These are phyloP conservation scores for Sisymbrium altissimum DNA, from an alignment of 345 rosid genomes.

Conservation along the genomic window DNA sequence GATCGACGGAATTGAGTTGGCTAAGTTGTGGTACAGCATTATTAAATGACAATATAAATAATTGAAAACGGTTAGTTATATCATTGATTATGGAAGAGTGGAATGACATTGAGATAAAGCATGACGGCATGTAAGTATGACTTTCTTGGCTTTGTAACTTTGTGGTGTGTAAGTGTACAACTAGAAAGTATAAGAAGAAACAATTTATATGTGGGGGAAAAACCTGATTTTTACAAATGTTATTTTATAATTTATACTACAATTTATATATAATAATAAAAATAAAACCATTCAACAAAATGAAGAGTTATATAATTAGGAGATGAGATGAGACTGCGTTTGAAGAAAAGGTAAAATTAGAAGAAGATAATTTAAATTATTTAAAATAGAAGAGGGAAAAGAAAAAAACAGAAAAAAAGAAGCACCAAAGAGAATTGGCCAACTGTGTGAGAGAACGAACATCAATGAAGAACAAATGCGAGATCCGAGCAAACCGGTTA, in stretches of 20 bases:
- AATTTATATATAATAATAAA: background rate
- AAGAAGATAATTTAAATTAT: background rate
- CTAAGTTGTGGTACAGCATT: background rate
- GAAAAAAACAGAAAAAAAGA: background rate
- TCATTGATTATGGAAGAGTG: background rate
- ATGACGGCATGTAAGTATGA: background rate
- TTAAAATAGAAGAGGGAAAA: background rate
- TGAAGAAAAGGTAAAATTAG: background rate
- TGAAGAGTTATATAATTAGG: background rate
- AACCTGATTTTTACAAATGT: background rate
- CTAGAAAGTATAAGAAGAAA: background rate
- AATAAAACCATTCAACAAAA: background rate
- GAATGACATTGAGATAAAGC: background rate
- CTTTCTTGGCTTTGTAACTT: background rate
- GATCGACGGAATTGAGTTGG: background rate
- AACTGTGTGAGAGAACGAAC: background rate
- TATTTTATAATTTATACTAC: background rate
- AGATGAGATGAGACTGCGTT: background rate
- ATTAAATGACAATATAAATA: background rate
- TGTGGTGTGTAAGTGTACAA: background rate
- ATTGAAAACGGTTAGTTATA: background rate
- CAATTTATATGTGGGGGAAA: background rate
- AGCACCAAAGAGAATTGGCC: background rate
- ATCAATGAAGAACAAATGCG: background rate
- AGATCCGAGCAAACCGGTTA: conserved; percentile 19